phyloP scores from a whole-genome alignment of 2,329 filamentous ascomycete genomes.

The Aspergillus felis region DNA sequence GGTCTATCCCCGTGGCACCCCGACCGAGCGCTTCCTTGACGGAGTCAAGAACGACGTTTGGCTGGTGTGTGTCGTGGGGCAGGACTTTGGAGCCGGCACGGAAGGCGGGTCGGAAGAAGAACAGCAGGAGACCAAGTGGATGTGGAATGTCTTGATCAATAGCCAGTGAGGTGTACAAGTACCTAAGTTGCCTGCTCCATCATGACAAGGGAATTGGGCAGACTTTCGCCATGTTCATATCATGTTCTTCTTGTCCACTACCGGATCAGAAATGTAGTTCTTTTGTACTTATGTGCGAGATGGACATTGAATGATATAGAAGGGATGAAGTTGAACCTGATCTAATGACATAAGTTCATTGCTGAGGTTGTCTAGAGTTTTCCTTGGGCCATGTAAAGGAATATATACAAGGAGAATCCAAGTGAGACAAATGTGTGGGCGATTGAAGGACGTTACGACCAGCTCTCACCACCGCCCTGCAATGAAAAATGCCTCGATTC shows the following conservation, averaged over 20 bases:
- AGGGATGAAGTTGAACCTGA: not conserved
- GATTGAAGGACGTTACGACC: not conserved
- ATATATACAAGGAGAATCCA: not conserved
- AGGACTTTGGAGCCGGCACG: slow-evolving; percentile 43
- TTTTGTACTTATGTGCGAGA: not conserved
- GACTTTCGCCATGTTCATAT: not conserved
- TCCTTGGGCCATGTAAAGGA: too few species aligned
- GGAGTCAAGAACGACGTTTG: slow-evolving; percentile 67
- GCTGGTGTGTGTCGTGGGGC: slow-evolving; percentile 69
- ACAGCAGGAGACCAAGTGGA: slow-evolving; percentile 36
- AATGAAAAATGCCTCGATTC: not conserved
- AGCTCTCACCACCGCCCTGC: not conserved
- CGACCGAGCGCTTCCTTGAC: slow-evolving; percentile 68
- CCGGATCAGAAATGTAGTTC: not conserved
- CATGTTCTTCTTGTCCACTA: not conserved
- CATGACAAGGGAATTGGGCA: not conserved
- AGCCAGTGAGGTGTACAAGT: slow-evolving; percentile 12
- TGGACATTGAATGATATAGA: not conserved
- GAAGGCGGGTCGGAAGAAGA: slow-evolving; percentile 35
- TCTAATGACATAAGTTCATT: too few species aligned
- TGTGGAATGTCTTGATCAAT: slow-evolving; percentile 38
- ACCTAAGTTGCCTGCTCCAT: too few species aligned
- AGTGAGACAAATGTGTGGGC: not conserved
- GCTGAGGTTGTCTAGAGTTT: too few species aligned
- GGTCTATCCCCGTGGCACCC: slow-evolving; percentile 73